A percentile compares a stretch with the other conserved stretches of the same genome.
These are phyloP conservation scores for Coprinopsis strossmayeri DNA, from an alignment of 768 basidiomycete genomes.

Conservation along the genomic window DNA sequence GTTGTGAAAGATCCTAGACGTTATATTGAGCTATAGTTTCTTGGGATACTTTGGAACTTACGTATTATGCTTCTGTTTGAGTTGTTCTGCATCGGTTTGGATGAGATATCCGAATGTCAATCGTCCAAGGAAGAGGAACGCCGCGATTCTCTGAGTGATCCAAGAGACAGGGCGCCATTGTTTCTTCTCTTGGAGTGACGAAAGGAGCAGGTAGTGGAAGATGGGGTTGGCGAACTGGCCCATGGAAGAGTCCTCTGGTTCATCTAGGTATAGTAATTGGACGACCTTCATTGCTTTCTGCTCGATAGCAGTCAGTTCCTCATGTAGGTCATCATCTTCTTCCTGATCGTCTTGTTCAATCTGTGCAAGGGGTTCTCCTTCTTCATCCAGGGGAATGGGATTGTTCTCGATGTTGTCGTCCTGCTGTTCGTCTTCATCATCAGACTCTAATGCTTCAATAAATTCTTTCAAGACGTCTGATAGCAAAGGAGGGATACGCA, in stretches of 20 bases:
- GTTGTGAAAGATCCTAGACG: neutral
- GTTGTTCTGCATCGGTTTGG: neutral
- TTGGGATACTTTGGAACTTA: too few relatives aligned
- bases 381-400: neutral
- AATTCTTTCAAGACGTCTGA: neutral
- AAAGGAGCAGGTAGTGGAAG: conserved; percentile 7
- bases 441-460: neutral
- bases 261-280: neutral
- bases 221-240: conserved; percentile 1
- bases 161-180: conserved; percentile 4
- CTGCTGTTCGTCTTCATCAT: neutral
- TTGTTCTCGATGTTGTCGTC: neutral
- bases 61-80: neutral
- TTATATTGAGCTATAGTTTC: too few relatives aligned
- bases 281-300: neutral
- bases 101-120: conserved; percentile 8
- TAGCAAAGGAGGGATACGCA: neutral
- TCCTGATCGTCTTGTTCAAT: neutral
- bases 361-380: neutral
- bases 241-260: neutral
- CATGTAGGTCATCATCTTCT: neutral
- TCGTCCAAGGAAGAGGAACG: conserved; percentile 5
- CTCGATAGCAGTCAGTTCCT: neutral
- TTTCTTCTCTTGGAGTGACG: neutral
- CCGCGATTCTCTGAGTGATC: conserved; percentile 14